These are phyloP conservation scores for Cladosporium sp. DNA, from an alignment of 2,329 filamentous ascomycete genomes.

Conservation along the genomic window DNA sequence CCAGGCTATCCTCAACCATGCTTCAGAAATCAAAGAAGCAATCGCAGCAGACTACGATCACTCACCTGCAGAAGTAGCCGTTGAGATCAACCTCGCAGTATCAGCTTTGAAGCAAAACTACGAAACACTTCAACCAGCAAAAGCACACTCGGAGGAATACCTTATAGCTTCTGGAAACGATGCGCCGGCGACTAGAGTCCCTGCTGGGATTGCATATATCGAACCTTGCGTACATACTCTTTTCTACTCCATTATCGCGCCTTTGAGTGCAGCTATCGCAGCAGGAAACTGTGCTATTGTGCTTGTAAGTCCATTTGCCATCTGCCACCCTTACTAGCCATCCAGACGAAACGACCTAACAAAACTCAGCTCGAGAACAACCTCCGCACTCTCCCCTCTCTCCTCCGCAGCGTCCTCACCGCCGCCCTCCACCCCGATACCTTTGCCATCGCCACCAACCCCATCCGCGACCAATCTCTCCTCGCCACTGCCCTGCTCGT, in stretches of 20 bases:
- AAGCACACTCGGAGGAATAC: constrained; percentile 41
- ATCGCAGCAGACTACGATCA: constrained; percentile 38
- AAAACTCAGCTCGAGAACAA: constrained; percentile 37
- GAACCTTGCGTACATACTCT: constrained; percentile 46
- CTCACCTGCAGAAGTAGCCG: constrained; percentile 35
- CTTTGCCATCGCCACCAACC: constrained; percentile 41
- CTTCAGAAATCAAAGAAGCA: constrained; percentile 35
- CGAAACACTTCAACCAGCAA: constrained; percentile 35
- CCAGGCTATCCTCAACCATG: constrained; percentile 34
- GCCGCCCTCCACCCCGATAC: constrained; percentile 46
- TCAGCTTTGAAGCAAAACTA: constrained; percentile 39
- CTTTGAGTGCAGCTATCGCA: constrained; percentile 45
- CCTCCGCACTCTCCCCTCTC: constrained; percentile 31
- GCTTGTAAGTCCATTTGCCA: constrained; percentile 35
- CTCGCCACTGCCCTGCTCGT: constrained; percentile 30
- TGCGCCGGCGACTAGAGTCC: constrained; percentile 31
- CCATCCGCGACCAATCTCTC: constrained; percentile 26
- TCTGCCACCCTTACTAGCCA: neutral
- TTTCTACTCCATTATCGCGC: constrained; percentile 44
- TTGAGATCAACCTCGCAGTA: constrained; percentile 41
- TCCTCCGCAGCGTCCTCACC: constrained; percentile 38
- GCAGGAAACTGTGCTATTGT: constrained; percentile 51
- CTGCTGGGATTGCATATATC: constrained; percentile 46
- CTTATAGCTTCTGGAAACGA: constrained; percentile 38
- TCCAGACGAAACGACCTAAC: neutral